Evolutionary conservation across 2,329 filamentous ascomycete species (phyloP).

Genomic region (Xylariaceae sp.): DNA sequence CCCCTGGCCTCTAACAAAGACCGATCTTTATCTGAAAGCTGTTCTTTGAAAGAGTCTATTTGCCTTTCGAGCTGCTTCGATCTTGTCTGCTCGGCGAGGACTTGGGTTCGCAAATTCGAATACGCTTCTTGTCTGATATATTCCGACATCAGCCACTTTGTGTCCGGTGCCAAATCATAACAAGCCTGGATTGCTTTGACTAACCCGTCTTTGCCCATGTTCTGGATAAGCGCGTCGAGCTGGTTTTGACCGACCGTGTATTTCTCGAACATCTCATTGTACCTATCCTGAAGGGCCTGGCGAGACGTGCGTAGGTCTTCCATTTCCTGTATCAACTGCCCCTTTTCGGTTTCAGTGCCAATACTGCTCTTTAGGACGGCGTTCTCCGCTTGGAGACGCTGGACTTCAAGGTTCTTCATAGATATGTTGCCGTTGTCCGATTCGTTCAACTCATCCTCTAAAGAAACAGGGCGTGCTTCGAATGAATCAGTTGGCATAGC

Average conservation of each 20-base stretch:
- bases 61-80: slow-evolving; percentile 38
- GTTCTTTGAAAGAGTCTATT: slow-evolving; percentile 37
- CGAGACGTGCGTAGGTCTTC: slow-evolving; percentile 49
- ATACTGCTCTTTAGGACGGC: slow-evolving; percentile 52
- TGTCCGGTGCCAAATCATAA: slow-evolving; percentile 26
- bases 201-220: slow-evolving; percentile 52
- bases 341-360: slow-evolving; percentile 49
- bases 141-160: slow-evolving; percentile 39
- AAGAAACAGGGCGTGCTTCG: slow-evolving; percentile 30
- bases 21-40: slow-evolving; percentile 50
- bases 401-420: slow-evolving; percentile 46
- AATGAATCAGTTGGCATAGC: slow-evolving; percentile 27
- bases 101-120: slow-evolving; percentile 45
- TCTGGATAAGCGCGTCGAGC: slow-evolving; percentile 48
- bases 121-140: slow-evolving; percentile 51
- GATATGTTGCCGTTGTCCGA: slow-evolving; percentile 37
- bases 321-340: slow-evolving; percentile 50
- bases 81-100: slow-evolving; percentile 45
- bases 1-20: slow-evolving; percentile 49
- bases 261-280: slow-evolving; percentile 55
- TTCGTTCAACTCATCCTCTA: slow-evolving; percentile 58
- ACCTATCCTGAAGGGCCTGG: slow-evolving; percentile 49
- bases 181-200: slow-evolving; percentile 35
- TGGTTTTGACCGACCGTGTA: slow-evolving; percentile 54
- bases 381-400: slow-evolving; percentile 59